A percentile compares a stretch with the other conserved stretches of the same genome.
Evolutionary conservation across 805 yeast species (phyloP).

Genomic region (Ascoidea tarda): DNA sequence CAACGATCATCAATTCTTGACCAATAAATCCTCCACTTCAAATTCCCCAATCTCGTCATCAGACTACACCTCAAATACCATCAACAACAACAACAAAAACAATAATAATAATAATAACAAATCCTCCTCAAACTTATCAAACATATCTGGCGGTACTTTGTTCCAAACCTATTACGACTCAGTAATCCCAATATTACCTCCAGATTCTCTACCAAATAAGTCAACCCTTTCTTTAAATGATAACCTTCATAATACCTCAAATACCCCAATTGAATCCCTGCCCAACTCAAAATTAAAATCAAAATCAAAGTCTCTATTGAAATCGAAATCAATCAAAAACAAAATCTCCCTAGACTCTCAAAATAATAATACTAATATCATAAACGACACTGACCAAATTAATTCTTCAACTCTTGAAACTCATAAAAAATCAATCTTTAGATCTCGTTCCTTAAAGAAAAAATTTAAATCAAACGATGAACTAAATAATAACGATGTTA

Average conservation of each 20-base stretch:
- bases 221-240: neutral
- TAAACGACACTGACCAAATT: neutral
- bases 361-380: neutral
- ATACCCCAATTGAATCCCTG: neutral
- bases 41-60: neutral
- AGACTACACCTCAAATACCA: neutral
- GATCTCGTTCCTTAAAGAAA: neutral
- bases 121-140: neutral
- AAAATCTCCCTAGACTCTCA: neutral
- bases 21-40: neutral
- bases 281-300: neutral
- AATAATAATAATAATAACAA: constrained; percentile 3
- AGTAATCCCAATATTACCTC: constrained; percentile 8
- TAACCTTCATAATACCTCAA: neutral
- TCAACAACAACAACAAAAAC: neutral
- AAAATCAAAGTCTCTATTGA: constrained; percentile 2
- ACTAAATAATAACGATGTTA: neutral
- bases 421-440: neutral
- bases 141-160: constrained; percentile 2
- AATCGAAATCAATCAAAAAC: neutral
- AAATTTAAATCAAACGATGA: neutral
- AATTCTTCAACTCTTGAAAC: neutral
- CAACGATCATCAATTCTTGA: neutral
- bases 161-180: constrained; percentile 10
- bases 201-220: neutral